A percentile compares a stretch with the other conserved stretches of the same genome.
These are phyloP conservation scores for Zelopaecilomyces penicillatus DNA, from an alignment of 2,329 filamentous ascomycete species.

Conservation along the genomic window DNA sequence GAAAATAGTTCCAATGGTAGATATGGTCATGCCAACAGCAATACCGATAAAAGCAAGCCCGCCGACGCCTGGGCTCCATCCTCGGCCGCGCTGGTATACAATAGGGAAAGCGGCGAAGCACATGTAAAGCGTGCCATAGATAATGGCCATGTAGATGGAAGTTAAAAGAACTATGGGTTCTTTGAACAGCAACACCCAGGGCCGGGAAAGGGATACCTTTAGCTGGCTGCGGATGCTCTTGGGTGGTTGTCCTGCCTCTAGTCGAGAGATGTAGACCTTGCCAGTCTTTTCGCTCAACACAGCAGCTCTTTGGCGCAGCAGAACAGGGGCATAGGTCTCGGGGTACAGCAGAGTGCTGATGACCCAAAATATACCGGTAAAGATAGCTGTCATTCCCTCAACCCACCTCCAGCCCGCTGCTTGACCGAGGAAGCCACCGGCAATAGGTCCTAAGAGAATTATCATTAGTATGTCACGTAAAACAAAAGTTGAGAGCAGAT, in stretches of 20 bases:
- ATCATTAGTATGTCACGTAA: background rate
- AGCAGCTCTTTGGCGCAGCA: slow-evolving; percentile 44
- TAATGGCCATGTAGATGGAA: slow-evolving; percentile 55
- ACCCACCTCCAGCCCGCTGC: slow-evolving; percentile 57
- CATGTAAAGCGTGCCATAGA: slow-evolving; percentile 48
- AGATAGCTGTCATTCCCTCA: slow-evolving; percentile 52
- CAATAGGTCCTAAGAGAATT: slow-evolving; percentile 42
- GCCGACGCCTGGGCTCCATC: slow-evolving; percentile 50
- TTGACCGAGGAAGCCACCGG: slow-evolving; percentile 54
- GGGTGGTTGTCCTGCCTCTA: slow-evolving; percentile 35
- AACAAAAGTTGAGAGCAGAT: background rate
- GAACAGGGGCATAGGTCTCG: slow-evolving; percentile 51
- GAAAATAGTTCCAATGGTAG: slow-evolving; percentile 42
- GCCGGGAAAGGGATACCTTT: slow-evolving; percentile 48
- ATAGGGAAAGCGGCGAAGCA: slow-evolving; percentile 49
- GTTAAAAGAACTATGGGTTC: slow-evolving; percentile 60
- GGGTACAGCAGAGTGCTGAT: slow-evolving; percentile 41
- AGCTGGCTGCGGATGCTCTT: slow-evolving; percentile 40
- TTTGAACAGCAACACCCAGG: slow-evolving; percentile 56
- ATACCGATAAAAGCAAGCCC: slow-evolving; percentile 58
- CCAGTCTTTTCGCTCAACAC: slow-evolving; percentile 44
- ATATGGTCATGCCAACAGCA: slow-evolving; percentile 53
- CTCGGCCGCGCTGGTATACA: slow-evolving; percentile 50
- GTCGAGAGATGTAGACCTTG: slow-evolving; percentile 45
- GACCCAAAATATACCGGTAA: slow-evolving; percentile 52